Base-by-base conservation (phyloP, 257 asterid genomes). In the Salvia splendens region DNA sequence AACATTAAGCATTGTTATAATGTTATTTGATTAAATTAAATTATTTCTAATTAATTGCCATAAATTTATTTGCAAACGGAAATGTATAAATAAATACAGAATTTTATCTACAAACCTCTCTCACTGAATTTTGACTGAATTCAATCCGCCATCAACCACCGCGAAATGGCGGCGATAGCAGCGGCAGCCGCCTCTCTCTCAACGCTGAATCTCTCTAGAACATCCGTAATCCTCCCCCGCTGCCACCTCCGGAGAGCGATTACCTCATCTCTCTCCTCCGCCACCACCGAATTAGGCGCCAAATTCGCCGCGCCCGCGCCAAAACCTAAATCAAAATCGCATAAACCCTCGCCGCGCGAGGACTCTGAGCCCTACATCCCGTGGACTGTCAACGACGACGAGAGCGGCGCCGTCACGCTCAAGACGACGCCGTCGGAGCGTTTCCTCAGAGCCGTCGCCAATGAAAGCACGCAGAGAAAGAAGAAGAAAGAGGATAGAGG, bases 381-480 rank as follows among this genome's bases (percentile, higher is more conserved):
- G 9, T 86, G 97, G 97, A 85, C 77, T 53, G 83, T 78, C 36
- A 85, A 85, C 24, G 96, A n/a, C n/a, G n/a, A 81, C 82, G 95
- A 81, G 64, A 85, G 78, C 3, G 94, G 95, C 42, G 82, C 82
- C 70, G 82, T 76, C 69, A 77, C 82, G 4, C 81, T 84, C 43
- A 86, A 71, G 59, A 17, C 79, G 17, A 56, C 83, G 45, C 85
- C 91, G 64, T 91, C 96, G 16, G 81, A 86, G 54, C 78, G 79
- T 57, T 74, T 76, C 59, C 86, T 86, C 41, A 82, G 79, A 24
- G 79, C 81, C 15, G 71, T 81, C 82, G 92, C 88, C 62, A 69
- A 66, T 69, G 83, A 82, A 0, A 85, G 49, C 32, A 87, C 95
- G 35, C 80, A 77, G 74, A 85, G 61, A 24, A 83, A 78, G 84